Evolutionary conservation across 768 basidiomycete genomes (phyloP).

Genomic region (Thelephora aurantiotincta): DNA sequence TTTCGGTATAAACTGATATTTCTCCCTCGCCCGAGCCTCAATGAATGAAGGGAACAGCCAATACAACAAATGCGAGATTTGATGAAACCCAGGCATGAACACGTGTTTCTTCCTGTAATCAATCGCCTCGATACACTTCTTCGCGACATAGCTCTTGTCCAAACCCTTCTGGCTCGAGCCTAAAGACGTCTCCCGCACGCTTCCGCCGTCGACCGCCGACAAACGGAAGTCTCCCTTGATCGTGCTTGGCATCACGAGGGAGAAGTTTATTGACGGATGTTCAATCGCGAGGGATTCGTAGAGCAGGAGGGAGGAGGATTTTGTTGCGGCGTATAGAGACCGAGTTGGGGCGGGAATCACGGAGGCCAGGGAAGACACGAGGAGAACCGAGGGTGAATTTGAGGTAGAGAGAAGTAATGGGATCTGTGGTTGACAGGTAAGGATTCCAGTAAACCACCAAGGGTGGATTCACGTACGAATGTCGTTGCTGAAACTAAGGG

Average conservation of each 20-base stretch:
- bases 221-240: constrained; percentile 71
- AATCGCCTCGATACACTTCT: constrained; percentile 41
- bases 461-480: constrained; percentile 34
- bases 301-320: constrained; percentile 63
- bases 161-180: constrained; percentile 48
- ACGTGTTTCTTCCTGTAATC: constrained; percentile 44
- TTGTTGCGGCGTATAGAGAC: constrained; percentile 71
- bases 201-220: constrained; percentile 55
- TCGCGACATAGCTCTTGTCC: constrained; percentile 44
- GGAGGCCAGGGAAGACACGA: constrained; percentile 68
- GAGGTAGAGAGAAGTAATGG: constrained; percentile 60
- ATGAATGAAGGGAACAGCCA: constrained; percentile 49
- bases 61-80: constrained; percentile 38
- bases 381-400: constrained; percentile 52
- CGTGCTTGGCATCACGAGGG: constrained; percentile 49
- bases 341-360: constrained; percentile 79
- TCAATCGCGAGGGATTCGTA: constrained; percentile 74
- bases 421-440: constrained; percentile 31
- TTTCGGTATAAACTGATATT: constrained; percentile 41
- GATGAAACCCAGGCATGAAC: constrained; percentile 37
- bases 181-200: constrained; percentile 15
- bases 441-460: background rate
- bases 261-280: constrained; percentile 54
- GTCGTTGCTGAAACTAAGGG: constrained; percentile 57
- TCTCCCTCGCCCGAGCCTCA: constrained; percentile 42